phyloP scores from a whole-genome alignment of 192 early-diverging fungal genomes.

The Powellomyces hirtus region DNA sequence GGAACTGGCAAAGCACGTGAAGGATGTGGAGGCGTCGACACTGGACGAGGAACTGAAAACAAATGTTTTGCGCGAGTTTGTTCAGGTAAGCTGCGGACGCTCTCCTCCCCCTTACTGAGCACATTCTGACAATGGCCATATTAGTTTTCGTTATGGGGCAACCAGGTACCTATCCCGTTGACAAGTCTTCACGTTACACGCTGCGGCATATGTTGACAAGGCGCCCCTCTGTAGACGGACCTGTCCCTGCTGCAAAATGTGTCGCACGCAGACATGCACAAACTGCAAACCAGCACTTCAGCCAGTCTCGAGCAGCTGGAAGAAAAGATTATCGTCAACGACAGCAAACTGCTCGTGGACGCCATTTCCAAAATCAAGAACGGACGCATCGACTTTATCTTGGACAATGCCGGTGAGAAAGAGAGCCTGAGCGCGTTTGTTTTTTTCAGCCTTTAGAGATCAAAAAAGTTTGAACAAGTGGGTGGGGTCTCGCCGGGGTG shows the following conservation, averaged over 20 bases:
- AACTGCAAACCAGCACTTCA: conserved; percentile 57
- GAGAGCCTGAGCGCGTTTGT: no score
- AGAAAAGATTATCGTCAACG: conserved; percentile 69
- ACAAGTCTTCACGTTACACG: no score
- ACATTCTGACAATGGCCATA: conserved; percentile 8
- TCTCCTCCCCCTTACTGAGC: neutral
- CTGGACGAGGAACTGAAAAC: conserved; percentile 1
- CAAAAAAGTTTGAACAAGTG: no score
- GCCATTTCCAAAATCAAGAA: conserved; percentile 45
- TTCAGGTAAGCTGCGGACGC: no score
- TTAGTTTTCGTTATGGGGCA: conserved; percentile 86
- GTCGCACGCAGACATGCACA: conserved; percentile 62
- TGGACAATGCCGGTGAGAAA: conserved; percentile 72
- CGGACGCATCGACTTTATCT: conserved; percentile 75
- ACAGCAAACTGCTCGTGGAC: conserved; percentile 64
- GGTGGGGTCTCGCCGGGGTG: no score
- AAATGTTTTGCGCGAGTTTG: conserved; percentile 17
- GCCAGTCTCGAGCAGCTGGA: conserved; percentile 46
- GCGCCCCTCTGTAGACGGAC: no score
- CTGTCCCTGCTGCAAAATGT: conserved; percentile 75
- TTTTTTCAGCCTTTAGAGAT: no score
- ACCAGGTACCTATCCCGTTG: no score
- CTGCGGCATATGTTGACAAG: no score
- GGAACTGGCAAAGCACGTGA: conserved; percentile 61
- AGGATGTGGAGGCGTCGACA: conserved; percentile 11